Evolutionary conservation across 129 eudicot genomes (phyloP).

Genomic region (Cynara cardunculus): DNA sequence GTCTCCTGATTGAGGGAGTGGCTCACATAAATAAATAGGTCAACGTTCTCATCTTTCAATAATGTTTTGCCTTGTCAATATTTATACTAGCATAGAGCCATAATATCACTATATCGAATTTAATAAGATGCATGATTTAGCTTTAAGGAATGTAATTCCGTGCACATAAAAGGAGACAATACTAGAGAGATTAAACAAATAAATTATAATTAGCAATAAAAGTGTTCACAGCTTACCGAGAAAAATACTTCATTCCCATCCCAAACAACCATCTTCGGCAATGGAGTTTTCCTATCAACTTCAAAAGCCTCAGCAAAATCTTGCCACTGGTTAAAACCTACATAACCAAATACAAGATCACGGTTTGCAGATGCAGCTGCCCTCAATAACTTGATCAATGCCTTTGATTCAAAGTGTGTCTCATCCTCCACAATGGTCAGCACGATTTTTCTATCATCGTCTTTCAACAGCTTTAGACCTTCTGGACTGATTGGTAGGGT

Average conservation of each 20-base stretch:
- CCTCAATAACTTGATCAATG: constrained; percentile 59
- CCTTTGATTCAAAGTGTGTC: constrained; percentile 50
- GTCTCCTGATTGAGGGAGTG: too few relatives aligned
- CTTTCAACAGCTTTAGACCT: constrained; percentile 60
- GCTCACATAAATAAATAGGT: too few relatives aligned
- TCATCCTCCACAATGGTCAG: constrained; percentile 75
- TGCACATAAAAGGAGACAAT: not conserved
- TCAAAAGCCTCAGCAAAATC: constrained; percentile 90
- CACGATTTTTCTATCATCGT: constrained; percentile 81
- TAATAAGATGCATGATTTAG: not conserved
- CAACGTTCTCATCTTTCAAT: too few relatives aligned
- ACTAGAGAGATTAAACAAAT: not conserved
- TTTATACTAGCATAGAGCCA: too few relatives aligned
- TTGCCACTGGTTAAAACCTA: constrained; percentile 66
- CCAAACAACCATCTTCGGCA: constrained; percentile 98
- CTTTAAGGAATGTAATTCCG: not conserved
- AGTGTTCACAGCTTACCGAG: constrained; percentile 45
- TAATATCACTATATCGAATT: not conserved
- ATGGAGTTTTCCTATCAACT: constrained; percentile 55
- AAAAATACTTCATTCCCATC: constrained; percentile 86
- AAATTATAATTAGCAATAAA: not conserved
- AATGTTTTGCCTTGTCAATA: too few relatives aligned
- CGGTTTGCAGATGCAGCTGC: constrained; percentile 99
- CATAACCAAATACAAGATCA: constrained; percentile 85
- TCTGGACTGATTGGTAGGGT: constrained; percentile 68